Conservation (phyloP, 1,284 basidiomycete genomes). For the Sporisorium reilianum region DNA sequence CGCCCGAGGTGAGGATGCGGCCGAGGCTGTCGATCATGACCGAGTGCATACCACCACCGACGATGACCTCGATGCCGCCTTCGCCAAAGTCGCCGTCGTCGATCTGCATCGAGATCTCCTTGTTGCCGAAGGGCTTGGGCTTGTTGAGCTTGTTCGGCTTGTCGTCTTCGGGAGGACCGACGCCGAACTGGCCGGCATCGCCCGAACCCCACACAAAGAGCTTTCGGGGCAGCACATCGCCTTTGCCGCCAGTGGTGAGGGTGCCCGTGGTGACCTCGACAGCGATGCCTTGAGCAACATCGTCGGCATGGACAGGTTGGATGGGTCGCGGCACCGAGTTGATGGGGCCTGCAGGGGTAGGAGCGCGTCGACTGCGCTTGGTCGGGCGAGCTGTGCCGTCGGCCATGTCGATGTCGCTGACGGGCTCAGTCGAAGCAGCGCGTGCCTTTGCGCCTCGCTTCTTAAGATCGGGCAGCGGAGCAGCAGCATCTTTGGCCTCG, state of each 20-base stretch:
- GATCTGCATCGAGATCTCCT: slow-evolving; percentile 56
- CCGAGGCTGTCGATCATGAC: slow-evolving; percentile 63
- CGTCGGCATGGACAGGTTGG: slow-evolving; percentile 35
- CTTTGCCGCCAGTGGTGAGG: slow-evolving; percentile 25
- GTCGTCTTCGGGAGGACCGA: slow-evolving; percentile 63
- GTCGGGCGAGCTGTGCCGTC: slow-evolving; percentile 34
- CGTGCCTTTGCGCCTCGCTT: slow-evolving; percentile 27
- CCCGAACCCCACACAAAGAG: slow-evolving; percentile 68
- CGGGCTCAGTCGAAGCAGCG: slow-evolving; percentile 29
- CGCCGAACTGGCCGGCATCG: slow-evolving; percentile 66
- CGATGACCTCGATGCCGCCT: slow-evolving; percentile 59
- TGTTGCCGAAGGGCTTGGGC: slow-evolving; percentile 60
- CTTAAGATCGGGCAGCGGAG: slow-evolving; percentile 41
- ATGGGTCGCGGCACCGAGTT: slow-evolving; percentile 43
- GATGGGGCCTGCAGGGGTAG: slow-evolving; percentile 54
- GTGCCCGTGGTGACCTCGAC: slow-evolving; percentile 33
- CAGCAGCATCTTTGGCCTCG: slow-evolving; percentile 29
- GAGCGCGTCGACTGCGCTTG: slow-evolving; percentile 39
- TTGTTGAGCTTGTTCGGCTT: slow-evolving; percentile 67
- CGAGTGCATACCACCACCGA: slow-evolving; percentile 68
- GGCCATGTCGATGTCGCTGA: slow-evolving; percentile 32
- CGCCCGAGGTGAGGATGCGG: slow-evolving; percentile 77
- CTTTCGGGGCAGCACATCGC: slow-evolving; percentile 55
- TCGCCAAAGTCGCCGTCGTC: slow-evolving; percentile 57
- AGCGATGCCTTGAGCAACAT: slow-evolving; percentile 35